Evolutionary conservation across 2,329 filamentous ascomycete genomes (phyloP), one percentile per base, ranked within the genome.

Genomic region (Trichoderma harzianum): DNA sequence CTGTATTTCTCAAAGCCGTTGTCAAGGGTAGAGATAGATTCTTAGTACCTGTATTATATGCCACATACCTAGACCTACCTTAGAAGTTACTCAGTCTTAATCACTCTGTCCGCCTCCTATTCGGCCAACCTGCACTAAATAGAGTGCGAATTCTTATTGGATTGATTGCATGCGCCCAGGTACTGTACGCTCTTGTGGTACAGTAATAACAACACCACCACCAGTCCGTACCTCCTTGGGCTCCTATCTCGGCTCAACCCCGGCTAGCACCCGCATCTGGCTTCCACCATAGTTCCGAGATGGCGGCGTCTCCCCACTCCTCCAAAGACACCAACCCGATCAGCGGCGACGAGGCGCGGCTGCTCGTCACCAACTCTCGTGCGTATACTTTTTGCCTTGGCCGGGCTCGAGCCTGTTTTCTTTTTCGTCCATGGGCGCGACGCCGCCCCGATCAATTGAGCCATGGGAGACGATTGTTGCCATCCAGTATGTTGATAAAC

Each of bases 381-480:
- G 74, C 76, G 69, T 51, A 63, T 47, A 69, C 51, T 70, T 71
- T 73, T 39, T 30, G 73, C 71, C 73, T 34, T 76, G 73, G 74
- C 71, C 47, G 72, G 72, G 36, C 71, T 74, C 65, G 34, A 51
- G 53, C 58, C 24, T 57, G 16, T 26, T 53, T 26, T 72, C 18
- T 63, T 47, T 28, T 74, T 78, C 74, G 78, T 81, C 80, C 80
- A 86, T 86, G 83, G 81, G 83, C 80, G 80, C 79, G 78, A 77
- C 72, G 77, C 79, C 80, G 80, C 79, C 80, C 78, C 78, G 75
- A 78, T 79, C 78, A 79, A 82, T 83, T 82, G 80, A 84, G 81
- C 81, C 81, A 86, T 86, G 85, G 84, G 83, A 82, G 80, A 83
- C 79, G 80, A 78, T 79, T 80, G 79, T 78, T 77, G 81, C 79